phyloP scores from a whole-genome alignment of 768 basidiomycete genomes.

The Cystobasidium tubakii region DNA sequence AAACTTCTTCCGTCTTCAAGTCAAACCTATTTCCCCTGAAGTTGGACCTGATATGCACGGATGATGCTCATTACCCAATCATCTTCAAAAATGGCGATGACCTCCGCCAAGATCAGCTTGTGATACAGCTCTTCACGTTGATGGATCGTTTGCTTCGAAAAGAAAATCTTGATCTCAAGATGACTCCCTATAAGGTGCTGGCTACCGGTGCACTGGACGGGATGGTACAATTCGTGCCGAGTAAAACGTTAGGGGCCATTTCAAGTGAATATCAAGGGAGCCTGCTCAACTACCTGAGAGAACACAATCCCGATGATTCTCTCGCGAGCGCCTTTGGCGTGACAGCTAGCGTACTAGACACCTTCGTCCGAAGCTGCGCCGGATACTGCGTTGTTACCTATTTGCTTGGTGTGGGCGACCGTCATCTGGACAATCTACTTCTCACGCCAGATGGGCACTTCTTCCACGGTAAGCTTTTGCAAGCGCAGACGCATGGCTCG shows the following conservation, averaged over 20 bases:
- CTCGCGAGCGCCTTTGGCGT: conserved; percentile 91
- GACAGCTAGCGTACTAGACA: conserved; percentile 89
- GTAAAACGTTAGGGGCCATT: conserved; percentile 90
- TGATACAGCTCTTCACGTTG: conserved; percentile 94
- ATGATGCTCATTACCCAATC: conserved; percentile 65
- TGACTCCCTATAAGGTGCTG: conserved; percentile 85
- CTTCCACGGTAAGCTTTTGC: conserved; percentile 71
- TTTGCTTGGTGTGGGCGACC: conserved; percentile 89
- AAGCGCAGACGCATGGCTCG: not conserved
- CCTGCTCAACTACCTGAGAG: conserved; percentile 77
- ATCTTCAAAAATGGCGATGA: conserved; percentile 99
- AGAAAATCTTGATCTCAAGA: conserved; percentile 86
- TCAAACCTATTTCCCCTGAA: conserved; percentile 89
- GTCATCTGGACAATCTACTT: conserved; percentile 90
- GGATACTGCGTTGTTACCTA: conserved; percentile 98
- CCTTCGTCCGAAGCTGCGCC: conserved; percentile 92
- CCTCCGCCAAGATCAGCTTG: conserved; percentile 95
- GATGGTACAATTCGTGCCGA: conserved; percentile 92
- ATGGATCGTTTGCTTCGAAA: conserved; percentile 91
- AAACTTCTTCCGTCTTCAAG: conserved; percentile 94
- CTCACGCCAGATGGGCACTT: conserved; percentile 93
- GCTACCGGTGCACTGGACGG: conserved; percentile 88
- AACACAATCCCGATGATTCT: conserved; percentile 83
- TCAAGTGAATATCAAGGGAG: conserved; percentile 79
- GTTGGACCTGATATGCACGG: conserved; percentile 78